A percentile compares a stretch with the other conserved stretches of the same genome.
phyloP scores from a whole-genome alignment of 106 monocot genomes.

The Gastrodia elata region DNA sequence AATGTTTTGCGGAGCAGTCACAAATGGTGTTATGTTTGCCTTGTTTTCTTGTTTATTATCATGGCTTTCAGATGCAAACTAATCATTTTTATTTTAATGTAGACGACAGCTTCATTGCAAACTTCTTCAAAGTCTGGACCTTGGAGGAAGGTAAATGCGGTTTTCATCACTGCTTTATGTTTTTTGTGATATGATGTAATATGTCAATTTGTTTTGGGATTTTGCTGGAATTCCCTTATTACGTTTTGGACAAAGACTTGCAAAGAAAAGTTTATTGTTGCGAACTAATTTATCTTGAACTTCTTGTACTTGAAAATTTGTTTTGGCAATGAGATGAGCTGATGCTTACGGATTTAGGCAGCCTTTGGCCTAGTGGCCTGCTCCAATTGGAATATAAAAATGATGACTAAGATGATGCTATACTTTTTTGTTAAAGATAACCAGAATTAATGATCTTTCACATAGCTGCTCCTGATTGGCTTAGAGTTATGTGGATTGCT shows the following conservation, averaged over 20 bases:
- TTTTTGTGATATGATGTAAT: not conserved
- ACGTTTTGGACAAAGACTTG: not conserved
- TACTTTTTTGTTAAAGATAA: not conserved
- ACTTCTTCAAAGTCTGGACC: slow-evolving; percentile 26
- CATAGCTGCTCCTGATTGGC: not conserved
- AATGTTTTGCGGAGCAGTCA: not conserved
- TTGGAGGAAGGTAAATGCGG: slow-evolving; percentile 24
- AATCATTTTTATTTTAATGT: slow-evolving; percentile 10
- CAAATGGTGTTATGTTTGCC: not conserved
- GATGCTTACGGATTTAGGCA: not conserved
- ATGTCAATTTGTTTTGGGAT: not conserved
- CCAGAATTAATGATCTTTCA: not conserved
- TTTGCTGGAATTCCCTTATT: not conserved
- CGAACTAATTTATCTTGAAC: not conserved
- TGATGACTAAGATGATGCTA: not conserved
- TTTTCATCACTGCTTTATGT: not conserved
- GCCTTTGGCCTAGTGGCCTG: not conserved
- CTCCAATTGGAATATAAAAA: not conserved
- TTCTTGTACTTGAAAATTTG: not conserved
- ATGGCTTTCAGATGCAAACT: not conserved
- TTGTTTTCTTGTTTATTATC: not conserved
- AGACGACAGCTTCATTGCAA: slow-evolving; percentile 15
- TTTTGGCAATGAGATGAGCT: not conserved
- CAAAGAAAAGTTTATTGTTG: not conserved
- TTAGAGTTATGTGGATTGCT: too few relatives aligned